These are phyloP conservation scores for Melanomma pulvis-pyrius DNA, from an alignment of 495 filamentous ascomycete species.

Conservation along the genomic window DNA sequence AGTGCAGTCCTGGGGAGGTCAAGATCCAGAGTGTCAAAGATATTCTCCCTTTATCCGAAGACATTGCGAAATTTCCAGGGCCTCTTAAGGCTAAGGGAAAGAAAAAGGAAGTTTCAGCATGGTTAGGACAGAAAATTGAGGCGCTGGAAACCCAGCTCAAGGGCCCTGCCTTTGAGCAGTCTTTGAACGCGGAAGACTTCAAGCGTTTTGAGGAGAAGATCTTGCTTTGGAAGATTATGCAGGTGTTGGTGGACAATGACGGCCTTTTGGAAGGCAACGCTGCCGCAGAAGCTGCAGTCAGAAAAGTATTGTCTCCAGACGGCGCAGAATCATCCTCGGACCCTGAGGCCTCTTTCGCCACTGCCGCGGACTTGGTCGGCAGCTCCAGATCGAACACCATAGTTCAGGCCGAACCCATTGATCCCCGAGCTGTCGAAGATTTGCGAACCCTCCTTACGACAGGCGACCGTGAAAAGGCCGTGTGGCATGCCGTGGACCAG, in stretches of 20 bases:
- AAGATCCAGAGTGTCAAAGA: slow-evolving; percentile 72
- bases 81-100: slow-evolving; percentile 85
- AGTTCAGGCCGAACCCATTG: slow-evolving; percentile 61
- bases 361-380: slow-evolving; percentile 38
- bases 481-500: slow-evolving; percentile 93
- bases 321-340: slow-evolving; percentile 38
- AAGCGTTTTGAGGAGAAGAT: slow-evolving; percentile 75
- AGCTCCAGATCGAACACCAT: slow-evolving; percentile 41
- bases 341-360: slow-evolving; percentile 35
- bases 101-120: slow-evolving; percentile 88
- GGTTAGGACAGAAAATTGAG: slow-evolving; percentile 76
- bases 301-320: slow-evolving; percentile 71
- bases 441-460: slow-evolving; percentile 71
- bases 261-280: slow-evolving; percentile 75
- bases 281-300: slow-evolving; percentile 71
- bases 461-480: slow-evolving; percentile 87
- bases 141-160: slow-evolving; percentile 63
- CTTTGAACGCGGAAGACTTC: slow-evolving; percentile 24
- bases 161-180: slow-evolving; percentile 52
- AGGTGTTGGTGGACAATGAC: slow-evolving; percentile 81
- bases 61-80: slow-evolving; percentile 81
- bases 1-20: slow-evolving; percentile 82
- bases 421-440: slow-evolving; percentile 66
- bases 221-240: slow-evolving; percentile 84
- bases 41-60: slow-evolving; percentile 67